Conservation (phyloP, 23 red algal genomes). For the Agarophyton chilense region DNA sequence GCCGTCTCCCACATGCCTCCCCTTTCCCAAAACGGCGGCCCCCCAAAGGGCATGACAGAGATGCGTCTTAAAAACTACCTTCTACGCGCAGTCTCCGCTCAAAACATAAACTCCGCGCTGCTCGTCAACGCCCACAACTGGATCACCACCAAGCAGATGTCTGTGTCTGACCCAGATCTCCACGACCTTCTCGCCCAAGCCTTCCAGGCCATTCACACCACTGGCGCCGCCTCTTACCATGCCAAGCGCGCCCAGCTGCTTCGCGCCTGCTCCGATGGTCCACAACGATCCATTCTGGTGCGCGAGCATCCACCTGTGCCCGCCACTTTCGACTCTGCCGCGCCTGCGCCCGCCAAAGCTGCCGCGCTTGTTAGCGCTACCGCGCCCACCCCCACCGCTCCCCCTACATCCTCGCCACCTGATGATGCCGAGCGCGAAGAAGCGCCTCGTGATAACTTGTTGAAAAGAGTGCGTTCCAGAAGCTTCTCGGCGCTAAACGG, state of each 20-base stretch:
- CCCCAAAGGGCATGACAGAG: not conserved
- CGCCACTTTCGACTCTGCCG: too few relatives aligned
- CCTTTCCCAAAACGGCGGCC: not conserved
- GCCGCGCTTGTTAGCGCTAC: too few relatives aligned
- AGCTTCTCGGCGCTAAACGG: not conserved
- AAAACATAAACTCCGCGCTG: not conserved
- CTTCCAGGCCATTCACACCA: not conserved
- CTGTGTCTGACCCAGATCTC: not conserved
- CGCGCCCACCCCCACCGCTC: too few relatives aligned
- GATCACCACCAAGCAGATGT: not conserved
- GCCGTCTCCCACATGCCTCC: not conserved
- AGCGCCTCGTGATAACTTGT: not conserved
- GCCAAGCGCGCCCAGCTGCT: not conserved
- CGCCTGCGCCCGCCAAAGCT: too few relatives aligned
- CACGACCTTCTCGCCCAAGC: not conserved
- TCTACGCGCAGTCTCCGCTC: not conserved
- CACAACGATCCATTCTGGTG: too few relatives aligned
- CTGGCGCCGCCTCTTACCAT: not conserved
- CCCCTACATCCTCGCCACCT: too few relatives aligned
- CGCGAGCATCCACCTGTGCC: too few relatives aligned
- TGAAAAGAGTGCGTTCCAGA: not conserved
- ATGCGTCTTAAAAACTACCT: slow-evolving; percentile 19
- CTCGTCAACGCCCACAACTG: slow-evolving; percentile 28
- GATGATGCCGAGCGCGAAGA: too few relatives aligned
- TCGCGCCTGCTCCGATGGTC: not conserved